Evolutionary conservation across 139 green algal genomes (phyloP), one percentile per base, ranked within the genome.

Genomic region (Picochlorum costavermella): DNA sequence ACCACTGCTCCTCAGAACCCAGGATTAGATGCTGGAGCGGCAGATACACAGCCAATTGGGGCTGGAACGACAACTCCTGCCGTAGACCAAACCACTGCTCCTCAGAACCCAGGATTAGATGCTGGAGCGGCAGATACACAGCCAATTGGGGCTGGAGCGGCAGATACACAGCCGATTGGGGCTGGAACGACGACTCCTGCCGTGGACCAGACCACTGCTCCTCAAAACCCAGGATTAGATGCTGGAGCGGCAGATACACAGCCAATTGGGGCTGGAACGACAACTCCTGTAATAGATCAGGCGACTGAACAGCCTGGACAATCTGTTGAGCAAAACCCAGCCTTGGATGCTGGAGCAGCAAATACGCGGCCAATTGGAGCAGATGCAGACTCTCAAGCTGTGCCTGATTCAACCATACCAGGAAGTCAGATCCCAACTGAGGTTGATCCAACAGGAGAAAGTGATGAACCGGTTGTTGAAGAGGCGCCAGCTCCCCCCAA

Each of bases 401-500:
- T 11, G 11, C 33, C 33, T 40, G 33, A 40, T 13, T 40, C 33
- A 12, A 40, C 33, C 0, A 40, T 40, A 40, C 33, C 33, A 40
- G 33, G 33, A 40, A 40, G 33, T 23, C 46, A 53, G 46, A 23
- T 53, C n/a, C 46, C 46, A 53, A 23, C n/a, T 23, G 46, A 53
- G 16, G 17, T 28, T 0, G 46, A 53, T 0, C 3, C 16, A 9
- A 14, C 2, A 53, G 5, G 6, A 53, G 12, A 53, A 28, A 14
- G n/a, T 36, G 25, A 30, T 1, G 30, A 61, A 26, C 12, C 13
- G 6, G 13, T 29, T 45, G 60, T 26, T 28, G 33, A 55, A 25
- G n/a, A 12, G n/a, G 14, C 60, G 33, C 60, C 60, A 2, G 60
- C 14, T 26, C 60, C 60, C n/a, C 60, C 60, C 23, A 17, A 45